These are phyloP conservation scores for Mycosphaerella arachidis DNA, from an alignment of 2,329 filamentous ascomycete genomes.

Conservation along the genomic window DNA sequence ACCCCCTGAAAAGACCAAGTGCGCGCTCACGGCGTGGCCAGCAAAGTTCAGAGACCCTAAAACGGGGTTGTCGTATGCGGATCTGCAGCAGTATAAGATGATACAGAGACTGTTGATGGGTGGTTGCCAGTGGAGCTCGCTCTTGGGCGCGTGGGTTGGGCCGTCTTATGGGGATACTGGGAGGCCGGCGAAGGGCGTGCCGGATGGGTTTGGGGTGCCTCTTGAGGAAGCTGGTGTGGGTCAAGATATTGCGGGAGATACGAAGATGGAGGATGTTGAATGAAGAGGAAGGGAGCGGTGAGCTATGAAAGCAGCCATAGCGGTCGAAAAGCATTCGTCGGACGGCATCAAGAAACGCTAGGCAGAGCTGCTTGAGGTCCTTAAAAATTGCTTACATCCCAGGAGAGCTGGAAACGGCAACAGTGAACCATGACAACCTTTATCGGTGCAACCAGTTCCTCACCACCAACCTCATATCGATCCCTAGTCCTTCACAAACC, in stretches of 20 bases:
- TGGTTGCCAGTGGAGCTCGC: slow-evolving; percentile 74
- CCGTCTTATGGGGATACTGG: slow-evolving; percentile 32
- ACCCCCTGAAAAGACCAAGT: slow-evolving; percentile 46
- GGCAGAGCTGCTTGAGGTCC: no score
- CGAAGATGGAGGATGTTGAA: background rate
- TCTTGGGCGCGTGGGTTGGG: slow-evolving; percentile 81
- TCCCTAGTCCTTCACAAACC: background rate
- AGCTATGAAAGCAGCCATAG: background rate
- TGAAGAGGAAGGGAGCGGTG: background rate
- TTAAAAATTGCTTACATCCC: no score
- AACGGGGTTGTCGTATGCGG: slow-evolving; percentile 77
- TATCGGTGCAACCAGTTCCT: no score
- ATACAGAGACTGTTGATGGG: slow-evolving; percentile 69
- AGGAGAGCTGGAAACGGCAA: background rate
- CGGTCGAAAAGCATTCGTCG: no score
- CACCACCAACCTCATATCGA: background rate
- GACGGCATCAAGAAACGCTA: no score
- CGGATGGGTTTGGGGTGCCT: slow-evolving; percentile 59
- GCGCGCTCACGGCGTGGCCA: slow-evolving; percentile 66
- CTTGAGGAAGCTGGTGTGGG: background rate
- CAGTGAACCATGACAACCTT: background rate
- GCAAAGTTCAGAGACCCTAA: slow-evolving; percentile 81
- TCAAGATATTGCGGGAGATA: background rate
- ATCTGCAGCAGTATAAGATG: slow-evolving; percentile 73
- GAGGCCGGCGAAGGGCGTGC: slow-evolving; percentile 70